A percentile compares a stretch with the other conserved stretches of the same genome.
Conservation (phyloP, 805 yeast genomes). For the Ogataea paraovalis region DNA sequence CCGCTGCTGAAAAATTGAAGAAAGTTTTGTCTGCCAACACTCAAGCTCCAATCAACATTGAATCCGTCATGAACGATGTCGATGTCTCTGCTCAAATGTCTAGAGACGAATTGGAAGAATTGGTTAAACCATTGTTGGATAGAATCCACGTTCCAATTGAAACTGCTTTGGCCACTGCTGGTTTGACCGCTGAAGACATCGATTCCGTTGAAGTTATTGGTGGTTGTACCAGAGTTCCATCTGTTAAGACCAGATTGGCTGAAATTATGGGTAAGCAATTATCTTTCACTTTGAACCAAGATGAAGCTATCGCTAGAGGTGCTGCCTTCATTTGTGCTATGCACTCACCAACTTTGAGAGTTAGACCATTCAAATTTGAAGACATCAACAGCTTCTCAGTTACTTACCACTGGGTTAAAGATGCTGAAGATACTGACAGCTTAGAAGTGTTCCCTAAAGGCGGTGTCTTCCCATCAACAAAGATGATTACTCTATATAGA, state of each 20-base stretch:
- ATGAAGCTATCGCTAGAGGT: slow-evolving; percentile 98
- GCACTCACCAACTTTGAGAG: slow-evolving; percentile 98
- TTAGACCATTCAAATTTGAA: slow-evolving; percentile 97
- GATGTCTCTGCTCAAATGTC: slow-evolving; percentile 87
- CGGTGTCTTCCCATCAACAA: slow-evolving; percentile 89
- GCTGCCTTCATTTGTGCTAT: slow-evolving; percentile 98
- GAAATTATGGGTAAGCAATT: slow-evolving; percentile 80
- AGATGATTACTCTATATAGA: slow-evolving; percentile 91
- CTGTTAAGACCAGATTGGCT: slow-evolving; percentile 74
- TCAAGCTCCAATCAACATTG: slow-evolving; percentile 90
- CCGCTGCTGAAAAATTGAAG: slow-evolving; percentile 91
- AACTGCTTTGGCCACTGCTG: slow-evolving; percentile 77
- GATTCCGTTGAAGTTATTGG: slow-evolving; percentile 95
- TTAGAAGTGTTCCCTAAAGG: slow-evolving; percentile 97
- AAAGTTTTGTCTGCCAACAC: slow-evolving; percentile 95
- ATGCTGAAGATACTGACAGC: slow-evolving; percentile 85
- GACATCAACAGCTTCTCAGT: slow-evolving; percentile 90
- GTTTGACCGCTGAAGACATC: slow-evolving; percentile 64
- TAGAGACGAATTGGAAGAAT: slow-evolving; percentile 91
- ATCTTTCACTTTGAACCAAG: slow-evolving; percentile 96
- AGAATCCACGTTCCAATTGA: slow-evolving; percentile 77
- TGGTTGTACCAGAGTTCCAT: slow-evolving; percentile 97
- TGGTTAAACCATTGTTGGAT: slow-evolving; percentile 74
- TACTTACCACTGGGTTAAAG: slow-evolving; percentile 92
- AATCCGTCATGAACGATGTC: slow-evolving; percentile 94